A percentile compares a stretch with the other conserved stretches of the same genome.
Evolutionary conservation across 768 basidiomycete genomes (phyloP).

Genomic region (Phanerochaete carnosa): DNA sequence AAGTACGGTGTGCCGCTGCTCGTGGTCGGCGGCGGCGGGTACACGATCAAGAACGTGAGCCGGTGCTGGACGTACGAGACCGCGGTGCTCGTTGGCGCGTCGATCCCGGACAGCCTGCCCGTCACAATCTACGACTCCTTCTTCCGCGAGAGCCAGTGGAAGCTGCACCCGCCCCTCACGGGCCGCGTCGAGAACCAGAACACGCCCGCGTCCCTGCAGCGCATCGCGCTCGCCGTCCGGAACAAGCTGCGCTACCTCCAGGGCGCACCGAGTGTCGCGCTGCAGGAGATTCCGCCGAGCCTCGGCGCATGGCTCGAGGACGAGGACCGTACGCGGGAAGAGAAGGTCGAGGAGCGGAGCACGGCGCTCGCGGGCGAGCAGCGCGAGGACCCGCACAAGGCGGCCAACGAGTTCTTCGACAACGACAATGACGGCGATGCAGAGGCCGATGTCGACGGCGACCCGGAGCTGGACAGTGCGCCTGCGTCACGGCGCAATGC

Average conservation of each 20-base stretch:
- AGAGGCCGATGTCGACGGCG: slow-evolving; percentile 57
- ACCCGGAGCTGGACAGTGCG: slow-evolving; percentile 37
- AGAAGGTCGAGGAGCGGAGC: slow-evolving; percentile 67
- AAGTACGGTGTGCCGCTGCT: slow-evolving; percentile 88
- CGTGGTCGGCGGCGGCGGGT: slow-evolving; percentile 93
- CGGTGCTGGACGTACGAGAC: slow-evolving; percentile 99
- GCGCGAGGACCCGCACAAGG: slow-evolving; percentile 48
- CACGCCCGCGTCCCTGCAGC: slow-evolving; percentile 74
- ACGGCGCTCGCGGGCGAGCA: slow-evolving; percentile 53
- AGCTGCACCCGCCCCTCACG: slow-evolving; percentile 89
- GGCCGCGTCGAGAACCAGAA: slow-evolving; percentile 94
- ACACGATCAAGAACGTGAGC: slow-evolving; percentile 94
- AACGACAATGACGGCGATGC: slow-evolving; percentile 67
- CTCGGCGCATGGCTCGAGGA: slow-evolving; percentile 73
- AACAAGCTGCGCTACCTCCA: slow-evolving; percentile 90
- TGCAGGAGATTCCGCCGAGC: slow-evolving; percentile 96
- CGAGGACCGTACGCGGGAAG: slow-evolving; percentile 65
- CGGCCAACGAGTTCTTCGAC: slow-evolving; percentile 71
- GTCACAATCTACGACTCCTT: slow-evolving; percentile 88
- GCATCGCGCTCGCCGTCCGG: slow-evolving; percentile 80
- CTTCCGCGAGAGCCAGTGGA: slow-evolving; percentile 89
- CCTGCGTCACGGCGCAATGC: slow-evolving; percentile 25
- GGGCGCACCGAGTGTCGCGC: slow-evolving; percentile 93
- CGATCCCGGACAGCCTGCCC: slow-evolving; percentile 85
- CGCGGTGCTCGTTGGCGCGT: slow-evolving; percentile 80